A percentile compares a stretch with the other conserved stretches of the same genome.
Evolutionary conservation across 179 eudicot species (phyloP).

Genomic region (Beta lomatogona): DNA sequence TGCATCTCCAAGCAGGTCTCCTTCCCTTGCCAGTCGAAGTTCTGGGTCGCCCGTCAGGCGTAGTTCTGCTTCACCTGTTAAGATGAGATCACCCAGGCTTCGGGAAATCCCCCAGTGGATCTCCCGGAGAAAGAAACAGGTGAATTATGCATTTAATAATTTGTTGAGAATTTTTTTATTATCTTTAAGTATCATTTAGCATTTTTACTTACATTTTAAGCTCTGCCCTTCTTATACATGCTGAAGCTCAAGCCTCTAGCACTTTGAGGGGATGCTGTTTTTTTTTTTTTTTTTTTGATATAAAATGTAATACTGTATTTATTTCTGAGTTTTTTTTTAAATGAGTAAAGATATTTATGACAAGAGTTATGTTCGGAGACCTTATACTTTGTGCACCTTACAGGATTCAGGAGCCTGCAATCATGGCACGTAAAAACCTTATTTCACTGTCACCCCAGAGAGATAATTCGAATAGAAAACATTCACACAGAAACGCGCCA

Average conservation of each 20-base stretch:
- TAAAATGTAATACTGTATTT: too few relatives aligned
- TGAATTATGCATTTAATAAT: constrained; percentile 20
- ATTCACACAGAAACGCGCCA: constrained; percentile 34
- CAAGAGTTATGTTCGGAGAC: not conserved
- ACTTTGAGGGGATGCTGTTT: not conserved
- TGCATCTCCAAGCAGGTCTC: constrained; percentile 45
- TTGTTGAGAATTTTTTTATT: not conserved
- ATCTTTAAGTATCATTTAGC: not conserved
- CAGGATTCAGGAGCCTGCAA: constrained; percentile 41
- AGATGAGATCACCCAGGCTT: constrained; percentile 40
- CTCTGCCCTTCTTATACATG: not conserved
- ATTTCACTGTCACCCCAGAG: constrained; percentile 72
- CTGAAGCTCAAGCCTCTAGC: not conserved
- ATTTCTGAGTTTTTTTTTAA: too few relatives aligned
- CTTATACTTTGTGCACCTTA: constrained; percentile 13
- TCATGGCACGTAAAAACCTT: constrained; percentile 37
- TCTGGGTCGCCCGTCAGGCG: constrained; percentile 56
- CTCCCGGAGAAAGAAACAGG: constrained; percentile 60
- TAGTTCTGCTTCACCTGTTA: constrained; percentile 45
- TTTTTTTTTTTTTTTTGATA: not conserved
- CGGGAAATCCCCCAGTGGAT: constrained; percentile 46
- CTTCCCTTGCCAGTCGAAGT: constrained; percentile 46
- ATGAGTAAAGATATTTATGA: not conserved
- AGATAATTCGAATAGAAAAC: constrained; percentile 41
- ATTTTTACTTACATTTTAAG: too few relatives aligned